These are phyloP conservation scores for Dictyostelium citrinum DNA, from an alignment of 78 protist species.

Conservation along the genomic window DNA sequence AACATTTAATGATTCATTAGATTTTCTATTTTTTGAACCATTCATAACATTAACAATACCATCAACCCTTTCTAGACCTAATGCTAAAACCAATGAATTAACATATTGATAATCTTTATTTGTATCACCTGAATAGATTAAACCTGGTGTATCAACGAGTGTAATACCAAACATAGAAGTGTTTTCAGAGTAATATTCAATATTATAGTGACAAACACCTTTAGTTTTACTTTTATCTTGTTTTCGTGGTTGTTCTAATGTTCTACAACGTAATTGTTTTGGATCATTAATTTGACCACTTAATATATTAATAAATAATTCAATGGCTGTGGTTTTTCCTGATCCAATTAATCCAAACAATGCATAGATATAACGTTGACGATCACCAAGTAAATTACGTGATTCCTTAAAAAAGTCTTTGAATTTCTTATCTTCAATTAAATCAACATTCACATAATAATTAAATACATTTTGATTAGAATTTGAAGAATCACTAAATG, in stretches of 20 bases:
- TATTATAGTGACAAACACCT: constrained; percentile 1
- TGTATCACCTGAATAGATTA: background rate
- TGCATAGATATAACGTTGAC: background rate
- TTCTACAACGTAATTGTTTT: background rate
- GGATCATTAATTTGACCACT: constrained; percentile 9
- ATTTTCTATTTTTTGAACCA: background rate
- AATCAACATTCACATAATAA: background rate
- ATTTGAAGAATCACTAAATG: background rate
- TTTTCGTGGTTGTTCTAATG: background rate
- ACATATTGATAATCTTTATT: background rate
- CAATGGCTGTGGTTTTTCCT: constrained; percentile 20
- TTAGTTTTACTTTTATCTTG: constrained; percentile 16
- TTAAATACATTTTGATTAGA: background rate
- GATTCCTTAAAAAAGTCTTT: background rate
- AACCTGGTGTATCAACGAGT: constrained; percentile 21
- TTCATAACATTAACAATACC: background rate
- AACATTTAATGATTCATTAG: background rate
- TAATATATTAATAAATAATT: background rate
- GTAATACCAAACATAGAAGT: constrained; percentile 21
- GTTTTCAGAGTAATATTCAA: background rate
- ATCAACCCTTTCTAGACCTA: background rate
- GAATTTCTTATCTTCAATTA: background rate
- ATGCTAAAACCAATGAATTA: background rate
- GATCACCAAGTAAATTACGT: background rate
- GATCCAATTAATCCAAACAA: background rate